phyloP scores from a whole-genome alignment of 2,329 filamentous ascomycete genomes.

The Colletotrichum musicola region DNA sequence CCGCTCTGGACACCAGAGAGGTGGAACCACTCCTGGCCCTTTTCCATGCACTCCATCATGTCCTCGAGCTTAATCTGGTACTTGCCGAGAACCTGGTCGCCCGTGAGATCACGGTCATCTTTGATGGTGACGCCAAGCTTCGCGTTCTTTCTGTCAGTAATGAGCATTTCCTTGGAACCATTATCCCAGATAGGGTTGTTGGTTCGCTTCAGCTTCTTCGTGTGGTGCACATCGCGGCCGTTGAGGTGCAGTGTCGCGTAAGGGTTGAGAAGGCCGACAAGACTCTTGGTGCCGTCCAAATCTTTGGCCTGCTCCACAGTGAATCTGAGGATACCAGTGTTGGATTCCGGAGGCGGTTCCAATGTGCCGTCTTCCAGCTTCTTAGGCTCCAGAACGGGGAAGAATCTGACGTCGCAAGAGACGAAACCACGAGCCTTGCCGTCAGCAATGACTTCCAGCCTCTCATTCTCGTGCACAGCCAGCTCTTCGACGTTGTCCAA shows the following conservation, averaged over 20 bases:
- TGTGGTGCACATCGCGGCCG: conserved; percentile 88
- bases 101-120: conserved; percentile 88
- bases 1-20: conserved; percentile 84
- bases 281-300: conserved; percentile 89
- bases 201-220: conserved; percentile 93
- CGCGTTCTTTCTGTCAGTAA: conserved; percentile 91
- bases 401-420: conserved; percentile 89
- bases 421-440: conserved; percentile 87
- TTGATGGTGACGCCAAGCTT: conserved; percentile 94
- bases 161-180: conserved; percentile 91
- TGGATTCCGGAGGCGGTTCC: conserved; percentile 86
- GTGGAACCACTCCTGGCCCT: conserved; percentile 97
- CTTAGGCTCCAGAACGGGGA: conserved; percentile 84
- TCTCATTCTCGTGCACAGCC: conserved; percentile 83
- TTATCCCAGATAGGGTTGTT: conserved; percentile 98
- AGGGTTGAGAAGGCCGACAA: conserved; percentile 91
- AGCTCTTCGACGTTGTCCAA: conserved; percentile 86
- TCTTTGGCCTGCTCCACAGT: conserved; percentile 97
- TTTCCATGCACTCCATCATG: conserved; percentile 89
- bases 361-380: conserved; percentile 81
- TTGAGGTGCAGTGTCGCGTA: conserved; percentile 92
- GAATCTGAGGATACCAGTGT: conserved; percentile 94
- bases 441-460: conserved; percentile 85
- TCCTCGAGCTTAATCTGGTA: conserved; percentile 97
- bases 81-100: conserved; percentile 87